Conservation (phyloP, 257 asterid genomes). For the Nicotiana undulata region DNA sequence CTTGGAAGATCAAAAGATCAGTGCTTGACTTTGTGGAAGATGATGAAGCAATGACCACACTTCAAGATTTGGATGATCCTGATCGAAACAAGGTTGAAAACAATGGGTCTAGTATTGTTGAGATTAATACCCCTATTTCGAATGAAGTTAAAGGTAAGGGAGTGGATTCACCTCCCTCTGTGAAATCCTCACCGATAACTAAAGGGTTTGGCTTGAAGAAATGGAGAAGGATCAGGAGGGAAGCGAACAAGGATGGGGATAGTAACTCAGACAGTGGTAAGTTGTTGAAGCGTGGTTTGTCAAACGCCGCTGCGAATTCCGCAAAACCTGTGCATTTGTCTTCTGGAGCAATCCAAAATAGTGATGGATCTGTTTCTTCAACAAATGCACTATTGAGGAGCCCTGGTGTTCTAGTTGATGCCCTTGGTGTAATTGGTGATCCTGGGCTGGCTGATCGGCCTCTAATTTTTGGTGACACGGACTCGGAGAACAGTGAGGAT, state of each 20-base stretch:
- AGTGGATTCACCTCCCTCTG: conserved; percentile 6
- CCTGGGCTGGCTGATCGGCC: conserved; percentile 25
- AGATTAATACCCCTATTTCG: conserved; percentile 11
- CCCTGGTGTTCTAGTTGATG: conserved; percentile 9
- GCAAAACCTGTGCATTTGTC: conserved; percentile 30
- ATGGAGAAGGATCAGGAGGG: conserved; percentile 69
- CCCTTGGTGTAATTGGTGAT: conserved; percentile 20
- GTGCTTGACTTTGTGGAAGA: conserved; percentile 40
- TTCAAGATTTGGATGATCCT: conserved; percentile 8
- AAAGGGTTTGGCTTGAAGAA: conserved; percentile 70
- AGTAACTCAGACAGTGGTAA: conserved; percentile 26
- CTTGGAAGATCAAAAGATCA: conserved; percentile 29
- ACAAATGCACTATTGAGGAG: conserved; percentile 29
- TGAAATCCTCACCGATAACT: conserved; percentile 19
- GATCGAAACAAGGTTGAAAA: conserved; percentile 21
- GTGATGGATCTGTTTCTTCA: conserved; percentile 58
- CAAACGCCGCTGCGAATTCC: conserved; percentile 20
- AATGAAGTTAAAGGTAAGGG: conserved; percentile 19
- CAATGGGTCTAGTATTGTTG: conserved; percentile 26
- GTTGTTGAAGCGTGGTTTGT: conserved; percentile 30
- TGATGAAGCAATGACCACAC: conserved; percentile 24
- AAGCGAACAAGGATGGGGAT: conserved; percentile 22
- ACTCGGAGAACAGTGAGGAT: conserved; percentile 60
- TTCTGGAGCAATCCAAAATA: conserved; percentile 33
- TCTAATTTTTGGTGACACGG: conserved; percentile 30